Base-by-base conservation (phyloP, 1,284 basidiomycete species). In the Ustilago shanxiensis region DNA sequence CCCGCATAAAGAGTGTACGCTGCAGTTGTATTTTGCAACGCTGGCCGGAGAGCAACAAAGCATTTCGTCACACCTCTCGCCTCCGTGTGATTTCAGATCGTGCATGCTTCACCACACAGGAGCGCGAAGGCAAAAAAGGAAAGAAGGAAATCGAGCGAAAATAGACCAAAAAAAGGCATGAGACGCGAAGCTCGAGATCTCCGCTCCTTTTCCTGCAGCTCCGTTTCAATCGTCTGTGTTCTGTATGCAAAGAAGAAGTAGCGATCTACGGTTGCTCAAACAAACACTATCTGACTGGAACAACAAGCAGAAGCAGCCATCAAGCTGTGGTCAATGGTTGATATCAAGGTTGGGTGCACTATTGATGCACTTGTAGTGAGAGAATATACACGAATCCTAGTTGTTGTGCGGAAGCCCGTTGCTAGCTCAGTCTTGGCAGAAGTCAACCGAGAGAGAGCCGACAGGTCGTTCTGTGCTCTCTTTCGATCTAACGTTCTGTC, bases 1-100 rank as follows among this genome's bases (percentile, higher is more conserved):
- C 41, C 31, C 24, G 4, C 39, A 45, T 41, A 57, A 26, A 57
- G 20, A 44, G 41, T n/a, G 41, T n/a, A 44, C 20, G n/a, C 41
- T 2, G n/a, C 20, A n/a, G 20, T 7, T 44, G n/a, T 7, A 44
- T 8, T 8, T 20, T 33, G n/a, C n/a, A 18, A 20, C 41, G 20
- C 20, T 44, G 20, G 41, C 41, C 20, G n/a, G 11, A n/a, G n/a
- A 44, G 41, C 41, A 37, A 37, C 35, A 37, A 3, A 37, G 18
- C 20, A 44, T 20, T 20, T 44, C 2, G 41, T 44, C 41, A 44
- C 41, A n/a, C n/a, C n/a, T n/a, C n/a, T n/a, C n/a, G n/a, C n/a
- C n/a, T n/a, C n/a, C n/a, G 31, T 33, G 41, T 44, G 41, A 44
- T 20, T 20, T 44, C n/a, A 44, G 41, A 18, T 6, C 37, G 37